Evolutionary conservation across 192 early-diverging fungal genomes (phyloP), one percentile per base, ranked within the genome.

Genomic region (Linnemannia elongata): DNA sequence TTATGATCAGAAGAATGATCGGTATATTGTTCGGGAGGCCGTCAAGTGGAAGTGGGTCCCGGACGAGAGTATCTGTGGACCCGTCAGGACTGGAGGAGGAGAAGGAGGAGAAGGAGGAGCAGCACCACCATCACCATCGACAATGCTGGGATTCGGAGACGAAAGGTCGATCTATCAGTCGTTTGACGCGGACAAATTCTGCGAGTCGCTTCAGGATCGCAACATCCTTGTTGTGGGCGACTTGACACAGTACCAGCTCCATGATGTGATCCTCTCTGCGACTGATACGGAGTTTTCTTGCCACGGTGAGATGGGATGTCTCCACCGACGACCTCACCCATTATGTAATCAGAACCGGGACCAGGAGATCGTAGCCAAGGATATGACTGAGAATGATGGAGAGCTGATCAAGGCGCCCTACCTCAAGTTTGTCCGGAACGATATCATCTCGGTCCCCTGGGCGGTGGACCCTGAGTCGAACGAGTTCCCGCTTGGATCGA

Each of bases 211-310:
- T 13, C 38, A 42, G n/a, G 60, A 90, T 2, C 75, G 91, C 2
- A 80, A 89, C 44, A 73, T 92, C 22, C 71, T 91, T 12, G 57
- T 93, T 9, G 89, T 89, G 0, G 92, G 92, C 33, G 92, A 93
- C 72, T 44, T 88, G n/a, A 78, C 89, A 1, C 89, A 90, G 24
- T 90, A 83, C 42, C 92, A 93, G 69, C 73, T 91, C 22, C 92
- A 93, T 66, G 92, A 93, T 38, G 72, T 90, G 4, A 69, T 91
- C 33, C 63, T 93, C 60, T 88, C 90, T 82, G 80, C 88, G 39
- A 82, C 89, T n/a, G 88, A 89, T 66, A 89, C 75, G 35, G 88
- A 89, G 0, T 85, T 82, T 49, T 78, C 81, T 30, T 93, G 91
- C 57, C 88, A 84, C 87, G 91, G 92, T 17, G 92, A 91, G 66